Conservation (phyloP, 2,329 filamentous ascomycete genomes). For the Penicillium brasilianum region DNA sequence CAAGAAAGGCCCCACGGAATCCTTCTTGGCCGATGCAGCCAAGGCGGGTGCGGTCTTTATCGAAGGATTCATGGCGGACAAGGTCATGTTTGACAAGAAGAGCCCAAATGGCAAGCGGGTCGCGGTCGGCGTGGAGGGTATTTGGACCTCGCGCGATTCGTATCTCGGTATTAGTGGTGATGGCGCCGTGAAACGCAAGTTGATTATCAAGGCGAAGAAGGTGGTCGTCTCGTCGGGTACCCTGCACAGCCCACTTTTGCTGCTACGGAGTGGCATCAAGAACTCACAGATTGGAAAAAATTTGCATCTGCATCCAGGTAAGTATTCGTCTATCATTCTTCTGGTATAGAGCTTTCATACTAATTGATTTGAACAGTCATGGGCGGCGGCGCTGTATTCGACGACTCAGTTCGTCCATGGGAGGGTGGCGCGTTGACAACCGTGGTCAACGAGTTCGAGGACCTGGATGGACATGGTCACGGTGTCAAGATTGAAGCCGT, state of each 20-base stretch:
- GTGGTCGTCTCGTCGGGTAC: conserved; percentile 80
- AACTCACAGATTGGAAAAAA: conserved; percentile 83
- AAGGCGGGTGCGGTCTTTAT: conserved; percentile 78
- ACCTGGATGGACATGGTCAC: conserved; percentile 79
- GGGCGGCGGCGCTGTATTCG: conserved; percentile 63
- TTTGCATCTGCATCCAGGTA: conserved; percentile 79
- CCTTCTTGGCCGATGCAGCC: conserved; percentile 80
- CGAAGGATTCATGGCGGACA: conserved; percentile 77
- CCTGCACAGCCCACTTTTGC: conserved; percentile 75
- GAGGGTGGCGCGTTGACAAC: conserved; percentile 80
- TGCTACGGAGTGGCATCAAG: conserved; percentile 77
- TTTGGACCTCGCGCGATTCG: conserved; percentile 74
- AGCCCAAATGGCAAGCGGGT: conserved; percentile 54
- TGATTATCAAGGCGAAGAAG: conserved; percentile 77
- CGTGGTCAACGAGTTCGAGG: conserved; percentile 76
- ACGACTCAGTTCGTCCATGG: conserved; percentile 73
- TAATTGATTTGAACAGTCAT: conserved; percentile 35
- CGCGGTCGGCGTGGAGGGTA: conserved; percentile 73
- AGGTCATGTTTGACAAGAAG: conserved; percentile 64
- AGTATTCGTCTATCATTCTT: conserved; percentile 36
- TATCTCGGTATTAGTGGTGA: conserved; percentile 62
- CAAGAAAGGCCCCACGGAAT: conserved; percentile 79
- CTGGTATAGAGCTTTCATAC: no score
- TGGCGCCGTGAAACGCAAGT: conserved; percentile 59
- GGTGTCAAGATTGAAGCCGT: conserved; percentile 80